Percentiles rank a stretch among this genome's conserved stretches.
These are phyloP conservation scores for Nannizziopsis arthrosporioides DNA, from an alignment of 2,329 filamentous ascomycete species.

Conservation along the genomic window DNA sequence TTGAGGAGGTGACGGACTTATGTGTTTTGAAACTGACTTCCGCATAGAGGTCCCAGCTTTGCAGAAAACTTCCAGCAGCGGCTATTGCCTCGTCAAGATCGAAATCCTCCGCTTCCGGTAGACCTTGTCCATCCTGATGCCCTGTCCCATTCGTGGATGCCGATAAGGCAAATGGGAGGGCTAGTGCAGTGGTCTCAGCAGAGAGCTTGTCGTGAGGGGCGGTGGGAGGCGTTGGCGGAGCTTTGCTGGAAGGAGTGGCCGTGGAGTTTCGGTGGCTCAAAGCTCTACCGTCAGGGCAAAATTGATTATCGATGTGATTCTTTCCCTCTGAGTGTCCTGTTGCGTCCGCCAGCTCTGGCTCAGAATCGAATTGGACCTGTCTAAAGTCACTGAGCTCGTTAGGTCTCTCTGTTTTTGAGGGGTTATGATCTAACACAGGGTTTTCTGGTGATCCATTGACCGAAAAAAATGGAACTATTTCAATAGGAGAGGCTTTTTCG, in stretches of 20 bases:
- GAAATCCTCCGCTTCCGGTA: constrained; percentile 26
- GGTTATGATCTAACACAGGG: constrained; percentile 1
- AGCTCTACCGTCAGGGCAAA: no score
- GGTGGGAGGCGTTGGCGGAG: background rate
- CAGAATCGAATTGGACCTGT: constrained; percentile 15
- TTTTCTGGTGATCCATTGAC: background rate
- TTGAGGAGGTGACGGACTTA: background rate
- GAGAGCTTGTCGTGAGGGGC: constrained; percentile 1
- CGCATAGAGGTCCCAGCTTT: constrained; percentile 34
- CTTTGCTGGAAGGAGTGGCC: constrained; percentile 2
- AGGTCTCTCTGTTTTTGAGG: constrained; percentile 18
- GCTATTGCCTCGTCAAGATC: constrained; percentile 35
- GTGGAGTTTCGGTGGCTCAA: background rate
- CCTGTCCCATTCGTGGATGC: constrained; percentile 25
- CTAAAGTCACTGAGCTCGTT: constrained; percentile 28
- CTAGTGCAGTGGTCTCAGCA: background rate
- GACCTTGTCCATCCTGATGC: constrained; percentile 28
- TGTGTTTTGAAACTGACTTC: constrained; percentile 17
- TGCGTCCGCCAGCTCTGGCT: background rate
- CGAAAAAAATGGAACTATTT: constrained; percentile 24
- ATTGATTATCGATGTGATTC: background rate
- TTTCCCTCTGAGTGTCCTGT: background rate
- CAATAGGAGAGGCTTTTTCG: background rate
- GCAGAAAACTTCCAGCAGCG: constrained; percentile 37
- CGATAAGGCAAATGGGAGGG: constrained; percentile 24